Conservation (phyloP, 345 rosid genomes). For the Brassica rapa region DNA sequence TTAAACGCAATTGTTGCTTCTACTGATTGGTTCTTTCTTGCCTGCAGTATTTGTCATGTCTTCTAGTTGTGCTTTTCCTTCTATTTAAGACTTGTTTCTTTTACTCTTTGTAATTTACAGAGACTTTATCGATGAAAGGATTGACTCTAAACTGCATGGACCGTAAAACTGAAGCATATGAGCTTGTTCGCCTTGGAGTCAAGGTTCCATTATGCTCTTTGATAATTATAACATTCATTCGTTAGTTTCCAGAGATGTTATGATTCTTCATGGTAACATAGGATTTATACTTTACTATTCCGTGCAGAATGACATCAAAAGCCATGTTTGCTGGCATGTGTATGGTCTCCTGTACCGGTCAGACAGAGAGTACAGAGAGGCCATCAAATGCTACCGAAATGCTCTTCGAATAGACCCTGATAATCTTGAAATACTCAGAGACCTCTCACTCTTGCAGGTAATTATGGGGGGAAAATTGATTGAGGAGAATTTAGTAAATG, state of each 20-base stretch:
- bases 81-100: not conserved
- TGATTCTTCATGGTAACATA: constrained; percentile 12
- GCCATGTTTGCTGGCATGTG: constrained; percentile 99
- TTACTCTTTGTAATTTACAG: constrained; percentile 45
- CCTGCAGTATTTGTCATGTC: not conserved
- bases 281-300: constrained; percentile 23
- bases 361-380: constrained; percentile 98
- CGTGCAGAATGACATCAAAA: constrained; percentile 94
- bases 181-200: constrained; percentile 90
- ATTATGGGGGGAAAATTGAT: not conserved
- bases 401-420: constrained; percentile 96
- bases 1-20: constrained; percentile 10
- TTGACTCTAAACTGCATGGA: constrained; percentile 98
- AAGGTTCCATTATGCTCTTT: constrained; percentile 59
- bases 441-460: constrained; percentile 96
- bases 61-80: not conserved
- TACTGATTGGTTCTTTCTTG: not conserved
- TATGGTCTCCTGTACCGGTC: constrained; percentile 97
- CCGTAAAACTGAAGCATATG: constrained; percentile 96
- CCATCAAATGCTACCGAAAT: constrained; percentile 96
- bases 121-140: constrained; percentile 99
- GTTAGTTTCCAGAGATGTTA: not conserved
- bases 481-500: constrained; percentile 1
- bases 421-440: constrained; percentile 94
- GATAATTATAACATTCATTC: not conserved